Base-by-base conservation (phyloP, 2,329 filamentous ascomycete genomes). In the Calonectria pauciramosa region DNA sequence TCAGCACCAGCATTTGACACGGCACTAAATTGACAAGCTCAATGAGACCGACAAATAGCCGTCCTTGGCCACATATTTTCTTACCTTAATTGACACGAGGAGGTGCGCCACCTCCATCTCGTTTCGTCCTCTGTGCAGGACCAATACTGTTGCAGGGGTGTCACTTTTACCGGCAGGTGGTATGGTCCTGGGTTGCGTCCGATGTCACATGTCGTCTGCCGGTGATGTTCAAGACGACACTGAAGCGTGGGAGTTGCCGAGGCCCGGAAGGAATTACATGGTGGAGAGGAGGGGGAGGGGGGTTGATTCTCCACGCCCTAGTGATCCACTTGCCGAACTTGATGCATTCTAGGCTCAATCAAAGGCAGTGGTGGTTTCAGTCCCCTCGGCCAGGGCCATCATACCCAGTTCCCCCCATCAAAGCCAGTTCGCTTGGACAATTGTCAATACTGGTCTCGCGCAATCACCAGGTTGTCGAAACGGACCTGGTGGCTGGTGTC, bases 361-460 rank as follows among this genome's bases (percentile, higher is more conserved):
- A 65, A 68, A 64, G 71, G 73, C 77, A 66, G 68, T 75, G 54
- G 71, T 52, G 68, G 78, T 80, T 76, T 77, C 76, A 77, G 74
- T 67, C 51, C 44, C 44, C 74, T 69, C 69, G 59, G 56, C 66
- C 56, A 34, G 76, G 71, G 69, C 71, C 71, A 71, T 59, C 41
- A 67, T 59, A 66, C 66, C 73, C 60, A 70, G 68, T 70, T 47
- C 71, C 28, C 52, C 70, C 73, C 71, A 66, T 71, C 71, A 64
- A 63, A 59, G 41, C 59, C 64, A 71, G 71, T 60, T 77, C 70
- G 59, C 63, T 63, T 72, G 60, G 36, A 44, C 52, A 20, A 44
- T 47, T 38, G 28, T 52, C 26, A 32, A 71, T 32, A 41, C 63
- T 56, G 11, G 34, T 63, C 26, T 44, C 32, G 32, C 67, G 26